phyloP scores from a whole-genome alignment of 768 basidiomycete genomes.

The Mycena vulgaris region DNA sequence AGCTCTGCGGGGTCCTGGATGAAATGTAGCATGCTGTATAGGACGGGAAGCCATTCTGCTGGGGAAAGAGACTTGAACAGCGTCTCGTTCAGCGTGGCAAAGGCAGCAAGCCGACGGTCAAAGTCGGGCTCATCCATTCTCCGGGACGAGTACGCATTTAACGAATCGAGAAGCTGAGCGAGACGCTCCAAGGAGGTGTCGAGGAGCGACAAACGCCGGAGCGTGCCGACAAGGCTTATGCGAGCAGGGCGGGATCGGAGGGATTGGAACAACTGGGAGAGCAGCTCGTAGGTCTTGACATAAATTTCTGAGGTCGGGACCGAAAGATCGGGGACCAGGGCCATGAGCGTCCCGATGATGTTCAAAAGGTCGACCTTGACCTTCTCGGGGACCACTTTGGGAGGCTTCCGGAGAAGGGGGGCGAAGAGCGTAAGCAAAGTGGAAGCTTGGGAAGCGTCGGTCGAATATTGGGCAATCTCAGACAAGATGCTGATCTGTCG shows the following conservation, averaged over 20 bases:
- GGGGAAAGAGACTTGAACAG: conserved; percentile 65
- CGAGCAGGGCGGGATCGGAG: conserved; percentile 82
- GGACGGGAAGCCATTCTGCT: conserved; percentile 83
- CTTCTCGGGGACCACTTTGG: conserved; percentile 86
- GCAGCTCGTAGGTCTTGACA: conserved; percentile 70
- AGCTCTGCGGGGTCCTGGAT: conserved; percentile 93
- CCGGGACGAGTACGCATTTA: conserved; percentile 90
- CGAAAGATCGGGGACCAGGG: conserved; percentile 74
- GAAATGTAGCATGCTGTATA: conserved; percentile 88
- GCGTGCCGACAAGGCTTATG: conserved; percentile 75
- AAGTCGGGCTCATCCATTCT: conserved; percentile 95
- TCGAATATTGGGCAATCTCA: conserved; percentile 80
- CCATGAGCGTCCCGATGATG: conserved; percentile 77
- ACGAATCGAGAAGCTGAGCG: conserved; percentile 69
- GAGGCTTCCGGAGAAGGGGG: conserved; percentile 85
- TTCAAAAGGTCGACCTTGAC: conserved; percentile 87
- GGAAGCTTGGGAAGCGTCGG: conserved; percentile 79
- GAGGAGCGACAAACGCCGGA: conserved; percentile 64
- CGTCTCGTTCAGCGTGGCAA: conserved; percentile 80
- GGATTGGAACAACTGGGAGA: conserved; percentile 84
- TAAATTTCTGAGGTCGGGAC: conserved; percentile 61
- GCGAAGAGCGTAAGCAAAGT: conserved; percentile 80
- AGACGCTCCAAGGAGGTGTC: conserved; percentile 64
- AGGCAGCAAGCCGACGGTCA: conserved; percentile 85
- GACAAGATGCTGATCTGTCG: conserved; percentile 89